phyloP scores from a whole-genome alignment of 768 basidiomycete species.

The Boletus rubescentipes region DNA sequence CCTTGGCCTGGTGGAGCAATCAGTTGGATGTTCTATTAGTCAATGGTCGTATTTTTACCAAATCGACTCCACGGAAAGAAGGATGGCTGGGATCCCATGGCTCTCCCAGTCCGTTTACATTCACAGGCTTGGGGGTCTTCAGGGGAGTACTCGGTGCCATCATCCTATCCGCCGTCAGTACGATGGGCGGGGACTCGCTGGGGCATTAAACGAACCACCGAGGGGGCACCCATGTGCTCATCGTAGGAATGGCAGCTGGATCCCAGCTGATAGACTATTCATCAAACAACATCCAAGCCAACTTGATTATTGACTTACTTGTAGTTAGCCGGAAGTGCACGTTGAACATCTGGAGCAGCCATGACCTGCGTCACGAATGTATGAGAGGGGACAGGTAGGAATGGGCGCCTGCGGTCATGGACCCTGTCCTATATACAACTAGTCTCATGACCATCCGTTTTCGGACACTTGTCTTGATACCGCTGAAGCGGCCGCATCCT shows the following conservation, averaged over 20 bases:
- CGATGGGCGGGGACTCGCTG: not conserved
- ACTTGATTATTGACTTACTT: slow-evolving; percentile 9
- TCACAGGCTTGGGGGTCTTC: not conserved
- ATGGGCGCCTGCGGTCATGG: not conserved
- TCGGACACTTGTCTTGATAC: too few species aligned
- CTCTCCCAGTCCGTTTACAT: slow-evolving; percentile 25
- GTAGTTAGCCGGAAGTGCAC: slow-evolving; percentile 10
- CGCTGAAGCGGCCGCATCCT: too few species aligned
- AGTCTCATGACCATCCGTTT: too few species aligned
- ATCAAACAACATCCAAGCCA: not conserved
- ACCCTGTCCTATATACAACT: not conserved
- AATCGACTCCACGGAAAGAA: slow-evolving; percentile 23
- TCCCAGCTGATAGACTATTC: slow-evolving; percentile 19
- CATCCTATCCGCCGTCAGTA: slow-evolving; percentile 17
- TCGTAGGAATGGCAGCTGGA: slow-evolving; percentile 20
- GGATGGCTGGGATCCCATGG: slow-evolving; percentile 21
- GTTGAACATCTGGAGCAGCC: slow-evolving; percentile 25
- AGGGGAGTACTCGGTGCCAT: slow-evolving; percentile 6
- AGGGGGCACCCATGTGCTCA: slow-evolving; percentile 28
- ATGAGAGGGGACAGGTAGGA: not conserved
- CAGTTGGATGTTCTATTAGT: not conserved
- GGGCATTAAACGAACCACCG: slow-evolving; percentile 14
- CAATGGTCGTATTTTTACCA: slow-evolving; percentile 10
- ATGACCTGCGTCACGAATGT: slow-evolving; percentile 5
- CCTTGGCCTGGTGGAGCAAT: slow-evolving; percentile 17